phyloP scores from a whole-genome alignment of 805 yeast genomes.

The Pichia heedii region DNA sequence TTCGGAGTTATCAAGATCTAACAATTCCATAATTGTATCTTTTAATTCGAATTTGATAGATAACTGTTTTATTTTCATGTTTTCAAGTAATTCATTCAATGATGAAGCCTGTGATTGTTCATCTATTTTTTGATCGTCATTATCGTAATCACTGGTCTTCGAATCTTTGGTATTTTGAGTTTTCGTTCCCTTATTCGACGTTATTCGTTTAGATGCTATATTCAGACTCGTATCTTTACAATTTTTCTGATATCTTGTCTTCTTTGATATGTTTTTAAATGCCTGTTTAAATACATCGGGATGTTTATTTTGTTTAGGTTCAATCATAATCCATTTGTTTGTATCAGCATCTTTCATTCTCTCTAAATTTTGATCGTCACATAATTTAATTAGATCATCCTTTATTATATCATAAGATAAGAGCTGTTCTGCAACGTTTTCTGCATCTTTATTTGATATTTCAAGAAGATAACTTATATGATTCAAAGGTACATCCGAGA shows the following conservation, averaged over 20 bases:
- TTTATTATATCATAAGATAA: conserved; percentile 17
- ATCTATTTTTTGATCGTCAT: not conserved
- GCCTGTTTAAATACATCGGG: too few relatives aligned
- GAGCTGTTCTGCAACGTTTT: conserved; percentile 24
- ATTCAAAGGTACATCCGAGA: conserved; percentile 33
- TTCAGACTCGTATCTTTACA: too few relatives aligned
- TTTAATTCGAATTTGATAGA: conserved; percentile 6
- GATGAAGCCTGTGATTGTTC: conserved; percentile 9
- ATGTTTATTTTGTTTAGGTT: too few relatives aligned
- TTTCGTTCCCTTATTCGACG: too few relatives aligned
- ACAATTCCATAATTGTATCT: conserved; percentile 12
- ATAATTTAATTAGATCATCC: conserved; percentile 7
- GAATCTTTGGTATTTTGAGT: too few relatives aligned
- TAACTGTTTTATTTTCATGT: not conserved
- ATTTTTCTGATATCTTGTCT: too few relatives aligned
- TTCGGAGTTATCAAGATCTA: conserved; percentile 3
- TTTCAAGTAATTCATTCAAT: conserved; percentile 7
- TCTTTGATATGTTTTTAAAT: too few relatives aligned
- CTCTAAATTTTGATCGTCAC: not conserved
- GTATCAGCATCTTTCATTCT: not conserved
- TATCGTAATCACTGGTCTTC: not conserved
- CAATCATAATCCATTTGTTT: too few relatives aligned
- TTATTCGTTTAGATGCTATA: too few relatives aligned
- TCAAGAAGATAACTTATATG: conserved; percentile 25
- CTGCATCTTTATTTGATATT: conserved; percentile 26